Conservation (phyloP, 2,329 filamentous ascomycete species). For the Paecilomyces niveus region DNA sequence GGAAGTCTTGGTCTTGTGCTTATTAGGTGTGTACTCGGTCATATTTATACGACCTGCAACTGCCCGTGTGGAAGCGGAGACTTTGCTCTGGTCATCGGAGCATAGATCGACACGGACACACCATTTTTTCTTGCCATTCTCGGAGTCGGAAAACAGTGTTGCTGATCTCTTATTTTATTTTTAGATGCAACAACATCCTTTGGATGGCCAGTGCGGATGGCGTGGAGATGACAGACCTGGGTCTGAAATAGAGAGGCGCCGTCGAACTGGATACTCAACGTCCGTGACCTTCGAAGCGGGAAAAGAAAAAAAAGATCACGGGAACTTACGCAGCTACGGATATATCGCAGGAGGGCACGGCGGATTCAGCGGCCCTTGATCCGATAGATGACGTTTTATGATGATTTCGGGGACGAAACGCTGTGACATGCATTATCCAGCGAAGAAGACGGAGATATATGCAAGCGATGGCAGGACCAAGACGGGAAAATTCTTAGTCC, state of each 20-base stretch:
- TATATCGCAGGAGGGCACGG: not conserved
- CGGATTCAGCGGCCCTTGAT: not conserved
- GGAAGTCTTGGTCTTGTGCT: conserved; percentile 83
- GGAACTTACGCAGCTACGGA: not conserved
- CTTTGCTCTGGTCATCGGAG: not conserved
- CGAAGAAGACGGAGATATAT: not conserved
- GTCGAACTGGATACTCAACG: not conserved
- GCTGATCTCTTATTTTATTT: conserved; percentile 1
- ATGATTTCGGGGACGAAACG: not conserved
- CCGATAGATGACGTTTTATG: not conserved
- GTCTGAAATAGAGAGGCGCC: conserved; percentile 21
- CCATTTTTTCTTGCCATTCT: not conserved
- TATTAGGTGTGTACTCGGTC: conserved; percentile 59
- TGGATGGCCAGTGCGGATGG: conserved; percentile 65
- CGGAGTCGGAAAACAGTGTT: not conserved
- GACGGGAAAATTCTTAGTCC: not conserved
- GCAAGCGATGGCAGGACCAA: not conserved
- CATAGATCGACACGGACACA: not conserved
- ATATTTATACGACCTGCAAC: not conserved
- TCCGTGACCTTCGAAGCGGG: not conserved
- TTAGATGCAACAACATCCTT: conserved; percentile 91
- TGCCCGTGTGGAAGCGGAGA: not conserved
- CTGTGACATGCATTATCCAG: not conserved
- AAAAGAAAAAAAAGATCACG: not conserved
- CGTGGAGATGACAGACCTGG: conserved; percentile 40